These are phyloP conservation scores for Capronia americana DNA, from an alignment of 2,329 filamentous ascomycete genomes.

Conservation along the genomic window DNA sequence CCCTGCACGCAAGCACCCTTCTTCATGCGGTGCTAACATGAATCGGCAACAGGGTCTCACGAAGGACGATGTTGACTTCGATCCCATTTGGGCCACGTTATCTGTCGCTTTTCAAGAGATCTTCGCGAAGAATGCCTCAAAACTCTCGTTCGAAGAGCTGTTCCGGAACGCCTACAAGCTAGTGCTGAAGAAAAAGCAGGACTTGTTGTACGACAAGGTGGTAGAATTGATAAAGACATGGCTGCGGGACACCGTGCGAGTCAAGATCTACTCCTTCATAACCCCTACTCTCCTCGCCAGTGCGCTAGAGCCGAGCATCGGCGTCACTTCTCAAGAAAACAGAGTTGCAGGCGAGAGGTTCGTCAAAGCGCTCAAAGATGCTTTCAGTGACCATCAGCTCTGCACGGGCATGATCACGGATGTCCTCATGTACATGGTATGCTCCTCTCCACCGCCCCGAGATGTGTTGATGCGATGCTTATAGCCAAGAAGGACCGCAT, in stretches of 20 bases:
- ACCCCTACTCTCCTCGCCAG: conserved; percentile 70
- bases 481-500: conserved; percentile 70
- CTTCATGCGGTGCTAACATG: conserved; percentile 18
- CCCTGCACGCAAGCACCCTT: not conserved
- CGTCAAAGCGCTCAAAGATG: conserved; percentile 73
- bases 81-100: conserved; percentile 81
- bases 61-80: conserved; percentile 75
- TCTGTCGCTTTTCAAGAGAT: conserved; percentile 82
- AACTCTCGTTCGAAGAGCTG: conserved; percentile 90
- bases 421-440: conserved; percentile 91
- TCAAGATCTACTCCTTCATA: conserved; percentile 73
- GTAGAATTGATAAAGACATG: conserved; percentile 81
- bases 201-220: conserved; percentile 79
- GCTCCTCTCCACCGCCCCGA: conserved; percentile 35
- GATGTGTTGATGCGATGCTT: conserved; percentile 26
- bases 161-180: conserved; percentile 95
- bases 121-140: conserved; percentile 87
- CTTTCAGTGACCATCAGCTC: conserved; percentile 88
- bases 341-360: conserved; percentile 83
- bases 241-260: conserved; percentile 76
- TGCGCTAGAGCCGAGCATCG: conserved; percentile 47
- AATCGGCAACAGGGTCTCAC: conserved; percentile 56
- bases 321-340: conserved; percentile 76
- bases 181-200: conserved; percentile 84
- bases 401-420: conserved; percentile 96